A percentile compares a stretch with the other conserved stretches of the same genome.
Evolutionary conservation across 2,329 filamentous ascomycete genomes (phyloP).

Genomic region (Microthyrium microscopicum): DNA sequence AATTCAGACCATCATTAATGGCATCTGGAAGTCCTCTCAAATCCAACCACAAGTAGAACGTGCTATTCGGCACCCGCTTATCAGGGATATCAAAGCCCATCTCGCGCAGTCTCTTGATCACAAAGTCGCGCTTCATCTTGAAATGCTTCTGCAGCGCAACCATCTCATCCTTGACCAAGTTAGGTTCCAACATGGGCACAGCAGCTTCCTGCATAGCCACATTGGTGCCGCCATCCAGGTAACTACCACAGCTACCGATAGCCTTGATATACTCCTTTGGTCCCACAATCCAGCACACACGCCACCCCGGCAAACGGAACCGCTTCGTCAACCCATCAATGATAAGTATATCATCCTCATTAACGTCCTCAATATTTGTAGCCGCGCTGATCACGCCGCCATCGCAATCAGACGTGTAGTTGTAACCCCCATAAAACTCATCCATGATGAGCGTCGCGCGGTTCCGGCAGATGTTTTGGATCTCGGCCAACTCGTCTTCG

Average conservation of each 20-base stretch:
- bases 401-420: constrained; percentile 86
- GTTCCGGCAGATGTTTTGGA: constrained; percentile 83
- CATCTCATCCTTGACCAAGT: constrained; percentile 72
- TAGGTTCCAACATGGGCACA: constrained; percentile 80
- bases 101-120: constrained; percentile 57
- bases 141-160: constrained; percentile 77
- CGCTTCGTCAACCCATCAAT: constrained; percentile 94
- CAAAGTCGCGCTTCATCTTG: constrained; percentile 83
- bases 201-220: constrained; percentile 93
- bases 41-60: constrained; percentile 80
- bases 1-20: constrained; percentile 86
- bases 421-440: constrained; percentile 87
- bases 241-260: constrained; percentile 80
- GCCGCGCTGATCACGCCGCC: constrained; percentile 78
- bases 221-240: constrained; percentile 87
- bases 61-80: constrained; percentile 66
- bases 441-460: constrained; percentile 86
- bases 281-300: constrained; percentile 89
- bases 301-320: constrained; percentile 90
- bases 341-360: constrained; percentile 81
- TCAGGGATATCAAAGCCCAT: constrained; percentile 66
- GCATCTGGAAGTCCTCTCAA: constrained; percentile 50
- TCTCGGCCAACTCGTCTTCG: constrained; percentile 72
- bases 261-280: constrained; percentile 94
- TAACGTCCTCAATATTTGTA: constrained; percentile 76